A percentile compares a stretch with the other conserved stretches of the same genome.
These are phyloP conservation scores for Dipodascus geniculatus DNA, from an alignment of 805 yeast genomes.

Conservation along the genomic window DNA sequence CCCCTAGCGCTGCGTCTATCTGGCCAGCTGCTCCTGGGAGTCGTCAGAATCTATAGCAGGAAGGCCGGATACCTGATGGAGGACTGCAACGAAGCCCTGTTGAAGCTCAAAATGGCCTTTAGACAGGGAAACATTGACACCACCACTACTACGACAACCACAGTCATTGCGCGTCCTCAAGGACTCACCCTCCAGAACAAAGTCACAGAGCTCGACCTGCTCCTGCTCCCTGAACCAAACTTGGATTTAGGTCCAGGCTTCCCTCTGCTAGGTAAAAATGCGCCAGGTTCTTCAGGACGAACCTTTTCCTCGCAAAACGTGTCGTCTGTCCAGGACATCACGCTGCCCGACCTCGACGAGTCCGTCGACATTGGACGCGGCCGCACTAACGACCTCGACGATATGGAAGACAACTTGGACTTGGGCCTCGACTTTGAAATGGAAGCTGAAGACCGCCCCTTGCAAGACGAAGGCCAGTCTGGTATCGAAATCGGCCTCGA, in stretches of 20 bases:
- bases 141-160: conserved; percentile 30
- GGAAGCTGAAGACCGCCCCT: conserved; percentile 23
- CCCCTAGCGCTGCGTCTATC: conserved; percentile 71
- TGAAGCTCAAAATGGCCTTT: conserved; percentile 49
- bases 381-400: conserved; percentile 8
- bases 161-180: conserved; percentile 45
- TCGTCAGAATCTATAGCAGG: conserved; percentile 74
- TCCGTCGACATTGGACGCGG: conserved; percentile 63
- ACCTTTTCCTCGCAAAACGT: background rate
- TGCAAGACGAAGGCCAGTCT: conserved; percentile 26
- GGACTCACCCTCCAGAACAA: conserved; percentile 61
- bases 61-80: conserved; percentile 75
- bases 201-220: conserved; percentile 63
- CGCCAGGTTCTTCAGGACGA: background rate
- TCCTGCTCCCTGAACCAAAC: conserved; percentile 49
- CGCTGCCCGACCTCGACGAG: conserved; percentile 28
- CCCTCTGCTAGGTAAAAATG: background rate
- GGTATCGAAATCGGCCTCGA: conserved; percentile 31
- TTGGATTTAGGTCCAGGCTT: conserved; percentile 12
- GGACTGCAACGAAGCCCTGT: conserved; percentile 68
- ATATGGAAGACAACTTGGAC: conserved; percentile 29
- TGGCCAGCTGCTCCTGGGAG: conserved; percentile 78
- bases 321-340: conserved; percentile 5
- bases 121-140: conserved; percentile 31
- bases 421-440: conserved; percentile 44